These are phyloP conservation scores for Lyophyllum shimeji DNA, from an alignment of 768 basidiomycete species.

Conservation along the genomic window DNA sequence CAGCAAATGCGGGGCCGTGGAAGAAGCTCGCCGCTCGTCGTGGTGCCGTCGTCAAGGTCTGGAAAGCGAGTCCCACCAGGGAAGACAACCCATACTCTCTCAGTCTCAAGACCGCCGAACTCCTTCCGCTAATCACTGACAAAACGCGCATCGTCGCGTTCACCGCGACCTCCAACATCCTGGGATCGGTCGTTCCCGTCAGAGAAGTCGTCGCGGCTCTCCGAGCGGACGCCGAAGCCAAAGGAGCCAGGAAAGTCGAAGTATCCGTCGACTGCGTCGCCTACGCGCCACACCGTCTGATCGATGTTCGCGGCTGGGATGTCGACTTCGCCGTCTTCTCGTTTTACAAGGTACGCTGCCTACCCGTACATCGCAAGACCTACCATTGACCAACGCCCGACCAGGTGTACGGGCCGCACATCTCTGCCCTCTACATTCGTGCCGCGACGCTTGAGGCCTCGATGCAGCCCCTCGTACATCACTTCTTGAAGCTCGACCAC, in stretches of 20 bases:
- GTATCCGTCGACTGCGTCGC: conserved; percentile 77
- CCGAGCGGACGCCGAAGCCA: conserved; percentile 46
- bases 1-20: conserved; percentile 78
- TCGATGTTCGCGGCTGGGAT: conserved; percentile 78
- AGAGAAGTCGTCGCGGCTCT: conserved; percentile 53
- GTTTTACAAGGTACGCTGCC: conserved; percentile 63
- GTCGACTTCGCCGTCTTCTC: conserved; percentile 73
- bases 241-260: conserved; percentile 61
- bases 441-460: conserved; percentile 45
- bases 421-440: conserved; percentile 65
- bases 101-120: conserved; percentile 47
- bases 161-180: conserved; percentile 73
- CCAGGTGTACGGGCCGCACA: conserved; percentile 76
- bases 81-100: conserved; percentile 69
- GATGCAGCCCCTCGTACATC: conserved; percentile 61
- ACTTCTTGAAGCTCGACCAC: conserved; percentile 55
- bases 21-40: conserved; percentile 65
- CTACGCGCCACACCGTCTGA: conserved; percentile 69
- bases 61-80: conserved; percentile 49
- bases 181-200: conserved; percentile 66
- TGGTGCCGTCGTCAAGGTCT: conserved; percentile 56
- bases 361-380: neutral
- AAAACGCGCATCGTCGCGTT: conserved; percentile 75
- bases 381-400: neutral
- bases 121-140: conserved; percentile 59